Conservation (phyloP, 495 filamentous ascomycete species). For the Copromyces sp. region DNA sequence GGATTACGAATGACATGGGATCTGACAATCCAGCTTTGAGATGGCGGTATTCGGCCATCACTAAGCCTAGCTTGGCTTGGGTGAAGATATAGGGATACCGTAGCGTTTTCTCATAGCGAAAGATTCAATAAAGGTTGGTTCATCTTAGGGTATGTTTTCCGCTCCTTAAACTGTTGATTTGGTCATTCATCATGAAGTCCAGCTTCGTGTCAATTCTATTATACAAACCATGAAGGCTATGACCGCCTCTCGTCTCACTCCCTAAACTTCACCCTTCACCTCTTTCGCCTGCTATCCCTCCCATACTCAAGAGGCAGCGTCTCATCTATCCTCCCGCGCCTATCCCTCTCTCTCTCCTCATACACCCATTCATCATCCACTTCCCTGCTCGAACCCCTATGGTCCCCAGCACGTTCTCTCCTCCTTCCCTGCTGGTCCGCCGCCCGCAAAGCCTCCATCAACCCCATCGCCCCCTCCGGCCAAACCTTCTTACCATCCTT, state of each 20-base stretch:
- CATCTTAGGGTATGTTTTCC: not conserved
- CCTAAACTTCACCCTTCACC: not conserved
- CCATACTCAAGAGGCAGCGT: not conserved
- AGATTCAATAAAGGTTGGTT: not conserved
- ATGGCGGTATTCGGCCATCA: not conserved
- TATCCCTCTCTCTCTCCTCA: constrained; percentile 41
- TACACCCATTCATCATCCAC: constrained; percentile 13
- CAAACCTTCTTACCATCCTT: constrained; percentile 11
- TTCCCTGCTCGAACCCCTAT: constrained; percentile 7
- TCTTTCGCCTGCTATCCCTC: not conserved
- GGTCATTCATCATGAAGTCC: not conserved
- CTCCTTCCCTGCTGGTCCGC: constrained; percentile 60
- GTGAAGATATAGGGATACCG: not conserved
- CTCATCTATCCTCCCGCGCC: not conserved
- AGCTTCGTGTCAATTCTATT: not conserved
- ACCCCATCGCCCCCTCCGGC: constrained; percentile 24
- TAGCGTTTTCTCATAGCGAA: not conserved
- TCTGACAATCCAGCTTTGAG: not conserved
- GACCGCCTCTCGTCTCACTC: not conserved
- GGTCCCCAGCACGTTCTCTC: constrained; percentile 32
- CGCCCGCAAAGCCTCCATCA: constrained; percentile 60
- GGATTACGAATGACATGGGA: not conserved
- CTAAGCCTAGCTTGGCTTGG: not conserved
- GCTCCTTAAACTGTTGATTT: not conserved
- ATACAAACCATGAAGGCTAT: not conserved